Conservation (phyloP, 202 grass and related monocot genomes). For the Elaeis oleifera region DNA sequence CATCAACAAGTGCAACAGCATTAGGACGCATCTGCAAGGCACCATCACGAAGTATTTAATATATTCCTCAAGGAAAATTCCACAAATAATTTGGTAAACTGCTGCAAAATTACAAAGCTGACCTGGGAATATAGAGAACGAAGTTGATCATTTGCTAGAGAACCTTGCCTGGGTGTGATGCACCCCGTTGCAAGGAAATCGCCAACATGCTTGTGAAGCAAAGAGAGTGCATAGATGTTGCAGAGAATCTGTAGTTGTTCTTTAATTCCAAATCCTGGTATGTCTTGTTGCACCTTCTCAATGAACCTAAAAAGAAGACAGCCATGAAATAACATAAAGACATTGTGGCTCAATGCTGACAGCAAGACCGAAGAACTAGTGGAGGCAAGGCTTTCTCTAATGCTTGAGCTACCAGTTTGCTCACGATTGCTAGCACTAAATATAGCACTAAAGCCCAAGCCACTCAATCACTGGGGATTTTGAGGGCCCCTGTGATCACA, state of each 20-base stretch:
- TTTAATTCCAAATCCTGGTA: constrained; percentile 59
- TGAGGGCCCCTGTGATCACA: too few relatives aligned
- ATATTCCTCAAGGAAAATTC: neutral
- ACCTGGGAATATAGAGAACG: constrained; percentile 72
- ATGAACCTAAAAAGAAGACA: constrained; percentile 43
- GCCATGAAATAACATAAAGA: neutral
- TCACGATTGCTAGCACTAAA: too few relatives aligned
- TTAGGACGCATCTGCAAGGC: constrained; percentile 60
- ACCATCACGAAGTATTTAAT: neutral
- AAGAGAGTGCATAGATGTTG: constrained; percentile 61
- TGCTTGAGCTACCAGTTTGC: too few relatives aligned
- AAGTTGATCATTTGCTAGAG: constrained; percentile 55
- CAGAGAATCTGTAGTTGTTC: constrained; percentile 63
- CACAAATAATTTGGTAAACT: too few relatives aligned
- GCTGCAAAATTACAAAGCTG: neutral
- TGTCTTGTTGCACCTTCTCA: constrained; percentile 64
- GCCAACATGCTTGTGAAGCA: constrained; percentile 85
- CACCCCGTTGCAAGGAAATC: constrained; percentile 77
- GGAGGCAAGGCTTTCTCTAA: too few relatives aligned
- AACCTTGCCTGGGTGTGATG: constrained; percentile 70
- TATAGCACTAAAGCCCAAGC: too few relatives aligned
- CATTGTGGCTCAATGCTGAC: neutral
- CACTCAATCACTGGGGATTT: too few relatives aligned
- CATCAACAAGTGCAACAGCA: constrained; percentile 66
- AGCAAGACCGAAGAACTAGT: neutral